Conservation (phyloP, 2,329 filamentous ascomycete genomes). For the Orbilia brochopaga region DNA sequence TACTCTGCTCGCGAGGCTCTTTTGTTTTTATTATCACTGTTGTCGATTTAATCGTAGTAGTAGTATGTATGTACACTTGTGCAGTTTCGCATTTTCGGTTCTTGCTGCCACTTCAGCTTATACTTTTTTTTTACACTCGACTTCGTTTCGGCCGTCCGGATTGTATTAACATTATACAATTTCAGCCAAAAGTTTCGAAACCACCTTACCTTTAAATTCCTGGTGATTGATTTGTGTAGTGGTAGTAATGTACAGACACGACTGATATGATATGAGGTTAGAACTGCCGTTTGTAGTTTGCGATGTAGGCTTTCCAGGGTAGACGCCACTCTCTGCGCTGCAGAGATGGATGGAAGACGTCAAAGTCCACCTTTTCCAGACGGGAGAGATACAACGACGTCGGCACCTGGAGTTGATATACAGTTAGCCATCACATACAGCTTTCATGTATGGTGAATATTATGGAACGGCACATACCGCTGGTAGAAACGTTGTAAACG, state of each 20-base stretch:
- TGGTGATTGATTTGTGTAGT: neutral
- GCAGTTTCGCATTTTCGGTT: conserved; percentile 15
- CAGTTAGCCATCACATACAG: conserved; percentile 66
- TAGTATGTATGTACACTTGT: conserved; percentile 43
- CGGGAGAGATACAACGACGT: conserved; percentile 78
- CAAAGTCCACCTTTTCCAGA: conserved; percentile 81
- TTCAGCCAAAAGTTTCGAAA: conserved; percentile 28
- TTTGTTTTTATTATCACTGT: conserved; percentile 11
- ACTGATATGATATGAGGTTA: conserved; percentile 28
- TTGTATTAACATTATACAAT: conserved; percentile 52
- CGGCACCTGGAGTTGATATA: conserved; percentile 70
- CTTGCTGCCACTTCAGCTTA: neutral
- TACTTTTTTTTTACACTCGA: conserved; percentile 19
- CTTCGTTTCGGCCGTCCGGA: conserved; percentile 15
- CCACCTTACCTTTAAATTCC: neutral
- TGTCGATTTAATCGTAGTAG: conserved; percentile 25
- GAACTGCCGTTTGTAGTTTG: conserved; percentile 51
- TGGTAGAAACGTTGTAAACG: conserved; percentile 57
- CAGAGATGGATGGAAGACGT: conserved; percentile 72
- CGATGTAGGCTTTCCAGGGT: conserved; percentile 69
- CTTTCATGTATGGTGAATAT: conserved; percentile 57
- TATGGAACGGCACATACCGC: conserved; percentile 60
- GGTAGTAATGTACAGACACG: too few species aligned
- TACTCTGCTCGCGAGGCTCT: conserved; percentile 1
- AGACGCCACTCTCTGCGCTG: conserved; percentile 78